These are phyloP conservation scores for Lepidium campestre DNA, from an alignment of 441 rosid genomes.

Conservation along the genomic window DNA sequence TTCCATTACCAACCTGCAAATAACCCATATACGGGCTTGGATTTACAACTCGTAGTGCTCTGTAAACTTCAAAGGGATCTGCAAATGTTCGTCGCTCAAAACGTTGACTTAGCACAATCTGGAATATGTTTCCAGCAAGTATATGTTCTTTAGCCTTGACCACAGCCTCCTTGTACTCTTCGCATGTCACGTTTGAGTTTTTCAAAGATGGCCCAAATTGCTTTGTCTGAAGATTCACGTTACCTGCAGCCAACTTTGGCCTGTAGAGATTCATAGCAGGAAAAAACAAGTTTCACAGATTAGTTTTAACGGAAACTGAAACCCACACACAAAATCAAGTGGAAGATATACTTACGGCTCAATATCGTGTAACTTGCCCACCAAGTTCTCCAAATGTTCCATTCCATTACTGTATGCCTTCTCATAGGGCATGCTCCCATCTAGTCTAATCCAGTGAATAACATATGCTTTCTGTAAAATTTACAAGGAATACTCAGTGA, in stretches of 20 bases:
- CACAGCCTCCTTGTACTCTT: constrained; percentile 61
- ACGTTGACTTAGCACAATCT: constrained; percentile 83
- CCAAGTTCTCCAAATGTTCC: constrained; percentile 45
- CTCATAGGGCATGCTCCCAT: constrained; percentile 47
- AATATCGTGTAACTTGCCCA: constrained; percentile 55
- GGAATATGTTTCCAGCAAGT: constrained; percentile 83
- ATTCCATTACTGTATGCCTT: constrained; percentile 62
- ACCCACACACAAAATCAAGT: not conserved
- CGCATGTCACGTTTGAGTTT: constrained; percentile 65
- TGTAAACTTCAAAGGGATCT: constrained; percentile 83
- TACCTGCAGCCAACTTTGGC: constrained; percentile 67
- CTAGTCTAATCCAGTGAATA: constrained; percentile 73
- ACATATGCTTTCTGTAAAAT: constrained; percentile 53
- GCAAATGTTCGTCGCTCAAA: constrained; percentile 90
- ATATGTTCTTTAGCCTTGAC: constrained; percentile 80
- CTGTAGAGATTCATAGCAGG: constrained; percentile 36
- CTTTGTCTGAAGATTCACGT: constrained; percentile 46
- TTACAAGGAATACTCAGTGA: not conserved
- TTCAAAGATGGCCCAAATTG: constrained; percentile 61
- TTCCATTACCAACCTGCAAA: constrained; percentile 50
- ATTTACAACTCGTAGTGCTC: constrained; percentile 86
- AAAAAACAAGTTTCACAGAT: not conserved
- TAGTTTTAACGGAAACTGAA: not conserved
- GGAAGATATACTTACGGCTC: constrained; percentile 46
- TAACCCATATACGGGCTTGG: constrained; percentile 96